These are phyloP conservation scores for Stevia rebaudiana DNA, from an alignment of 140 eudicot genomes.

Conservation along the genomic window DNA sequence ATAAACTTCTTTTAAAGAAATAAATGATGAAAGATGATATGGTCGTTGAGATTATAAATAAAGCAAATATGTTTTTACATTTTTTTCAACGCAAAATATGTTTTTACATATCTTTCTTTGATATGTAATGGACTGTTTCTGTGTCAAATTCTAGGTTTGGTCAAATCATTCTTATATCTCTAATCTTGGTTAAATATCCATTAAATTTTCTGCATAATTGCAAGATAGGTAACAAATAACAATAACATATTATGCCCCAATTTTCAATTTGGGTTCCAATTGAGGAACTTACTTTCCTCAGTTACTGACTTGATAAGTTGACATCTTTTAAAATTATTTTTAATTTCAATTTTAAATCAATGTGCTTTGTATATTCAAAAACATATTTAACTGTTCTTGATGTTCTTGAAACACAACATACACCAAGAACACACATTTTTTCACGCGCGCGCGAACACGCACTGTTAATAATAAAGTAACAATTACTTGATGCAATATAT, in stretches of 20 bases:
- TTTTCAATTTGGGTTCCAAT: background rate
- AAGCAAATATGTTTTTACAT: background rate
- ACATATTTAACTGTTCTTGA: background rate
- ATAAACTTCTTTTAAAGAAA: background rate
- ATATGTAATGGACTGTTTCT: background rate
- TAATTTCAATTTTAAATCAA: background rate
- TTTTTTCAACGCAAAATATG: too few relatives aligned
- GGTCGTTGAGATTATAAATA: background rate
- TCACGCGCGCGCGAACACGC: background rate
- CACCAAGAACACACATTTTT: background rate
- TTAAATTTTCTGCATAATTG: background rate
- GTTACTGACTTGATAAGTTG: background rate
- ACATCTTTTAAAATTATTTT: background rate
- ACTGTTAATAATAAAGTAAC: background rate
- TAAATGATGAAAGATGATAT: background rate
- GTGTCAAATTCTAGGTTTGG: background rate
- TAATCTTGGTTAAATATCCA: background rate
- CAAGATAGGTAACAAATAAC: background rate
- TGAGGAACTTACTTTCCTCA: background rate
- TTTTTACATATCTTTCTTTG: too few relatives aligned
- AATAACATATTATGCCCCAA: too few relatives aligned
- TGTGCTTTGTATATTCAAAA: background rate
- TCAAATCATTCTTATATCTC: background rate
- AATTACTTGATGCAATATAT: background rate
- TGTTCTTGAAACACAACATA: background rate